Percentiles rank a stretch among this genome's conserved stretches.
phyloP scores from a whole-genome alignment of 768 basidiomycete species.

The Leccinum rimulosum region DNA sequence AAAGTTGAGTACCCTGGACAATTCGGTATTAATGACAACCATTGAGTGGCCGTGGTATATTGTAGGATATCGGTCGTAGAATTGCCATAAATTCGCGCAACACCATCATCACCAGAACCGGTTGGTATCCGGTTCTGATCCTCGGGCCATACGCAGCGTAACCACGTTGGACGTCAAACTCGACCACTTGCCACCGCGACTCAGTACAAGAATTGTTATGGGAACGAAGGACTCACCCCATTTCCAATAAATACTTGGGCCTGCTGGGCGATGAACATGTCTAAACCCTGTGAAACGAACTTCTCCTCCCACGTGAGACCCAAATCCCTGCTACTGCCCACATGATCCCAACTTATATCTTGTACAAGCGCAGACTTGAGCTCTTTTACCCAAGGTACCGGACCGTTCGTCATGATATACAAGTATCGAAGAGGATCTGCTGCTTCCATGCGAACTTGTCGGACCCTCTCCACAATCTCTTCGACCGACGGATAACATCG shows the following conservation, averaged over 20 bases:
- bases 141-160: slow-evolving; percentile 35
- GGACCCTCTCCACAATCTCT: slow-evolving; percentile 42
- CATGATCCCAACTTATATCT: slow-evolving; percentile 36
- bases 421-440: slow-evolving; percentile 33
- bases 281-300: slow-evolving; percentile 44
- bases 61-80: neutral
- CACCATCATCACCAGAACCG: slow-evolving; percentile 36
- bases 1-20: neutral
- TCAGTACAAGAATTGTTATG: neutral
- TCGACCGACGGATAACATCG: slow-evolving; percentile 45
- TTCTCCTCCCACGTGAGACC: slow-evolving; percentile 40
- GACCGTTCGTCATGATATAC: slow-evolving; percentile 51
- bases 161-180: slow-evolving; percentile 42
- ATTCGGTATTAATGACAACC: neutral
- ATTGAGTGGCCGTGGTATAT: neutral
- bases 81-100: neutral
- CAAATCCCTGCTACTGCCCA: slow-evolving; percentile 44
- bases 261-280: slow-evolving; percentile 48
- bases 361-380: slow-evolving; percentile 36
- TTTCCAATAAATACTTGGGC: slow-evolving; percentile 54
- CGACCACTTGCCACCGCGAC: slow-evolving; percentile 32
- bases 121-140: slow-evolving; percentile 27
- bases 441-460: slow-evolving; percentile 29
- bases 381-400: slow-evolving; percentile 38
- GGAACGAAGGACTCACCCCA: slow-evolving; percentile 38